These are phyloP conservation scores for Geotrichum candidum DNA, from an alignment of 1,139 yeast species.

Conservation along the genomic window DNA sequence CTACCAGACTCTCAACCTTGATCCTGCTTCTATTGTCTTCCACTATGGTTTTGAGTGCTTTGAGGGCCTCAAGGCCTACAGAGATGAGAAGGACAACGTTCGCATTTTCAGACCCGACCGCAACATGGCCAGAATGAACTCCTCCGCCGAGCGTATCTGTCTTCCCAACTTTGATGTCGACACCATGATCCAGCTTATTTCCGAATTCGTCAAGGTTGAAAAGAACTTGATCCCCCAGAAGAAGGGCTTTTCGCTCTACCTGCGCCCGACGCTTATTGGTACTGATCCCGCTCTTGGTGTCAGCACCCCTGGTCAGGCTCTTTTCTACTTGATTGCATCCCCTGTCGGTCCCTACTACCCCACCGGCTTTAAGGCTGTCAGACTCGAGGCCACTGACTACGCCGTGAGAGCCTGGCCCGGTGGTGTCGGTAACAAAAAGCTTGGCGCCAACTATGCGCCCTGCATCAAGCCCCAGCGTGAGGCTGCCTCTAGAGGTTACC, in stretches of 20 bases:
- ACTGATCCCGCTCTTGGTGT: conserved; percentile 85
- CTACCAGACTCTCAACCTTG: conserved; percentile 65
- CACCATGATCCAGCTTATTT: conserved; percentile 66
- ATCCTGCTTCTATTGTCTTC: conserved; percentile 83
- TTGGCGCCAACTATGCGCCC: conserved; percentile 97
- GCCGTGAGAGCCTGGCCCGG: conserved; percentile 98
- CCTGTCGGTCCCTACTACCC: conserved; percentile 86
- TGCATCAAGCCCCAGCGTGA: conserved; percentile 81
- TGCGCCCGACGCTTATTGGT: conserved; percentile 93
- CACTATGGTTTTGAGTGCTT: conserved; percentile 94
- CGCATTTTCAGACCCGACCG: conserved; percentile 85
- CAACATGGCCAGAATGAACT: conserved; percentile 88
- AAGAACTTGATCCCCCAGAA: conserved; percentile 73
- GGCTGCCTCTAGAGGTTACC: conserved; percentile 86
- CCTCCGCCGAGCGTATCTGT: conserved; percentile 79
- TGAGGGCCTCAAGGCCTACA: conserved; percentile 95
- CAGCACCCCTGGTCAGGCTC: conserved; percentile 68
- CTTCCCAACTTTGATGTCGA: conserved; percentile 79
- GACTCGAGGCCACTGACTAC: conserved; percentile 90
- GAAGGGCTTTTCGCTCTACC: conserved; percentile 81
- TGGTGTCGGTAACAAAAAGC: conserved; percentile 90
- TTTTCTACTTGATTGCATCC: conserved; percentile 68
- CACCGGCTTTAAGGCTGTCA: conserved; percentile 90
- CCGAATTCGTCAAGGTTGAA: conserved; percentile 68
- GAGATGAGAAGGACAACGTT: conserved; percentile 54